These are phyloP conservation scores for Triticum turgidum DNA, from an alignment of 176 grass and related monocot species.

Conservation along the genomic window DNA sequence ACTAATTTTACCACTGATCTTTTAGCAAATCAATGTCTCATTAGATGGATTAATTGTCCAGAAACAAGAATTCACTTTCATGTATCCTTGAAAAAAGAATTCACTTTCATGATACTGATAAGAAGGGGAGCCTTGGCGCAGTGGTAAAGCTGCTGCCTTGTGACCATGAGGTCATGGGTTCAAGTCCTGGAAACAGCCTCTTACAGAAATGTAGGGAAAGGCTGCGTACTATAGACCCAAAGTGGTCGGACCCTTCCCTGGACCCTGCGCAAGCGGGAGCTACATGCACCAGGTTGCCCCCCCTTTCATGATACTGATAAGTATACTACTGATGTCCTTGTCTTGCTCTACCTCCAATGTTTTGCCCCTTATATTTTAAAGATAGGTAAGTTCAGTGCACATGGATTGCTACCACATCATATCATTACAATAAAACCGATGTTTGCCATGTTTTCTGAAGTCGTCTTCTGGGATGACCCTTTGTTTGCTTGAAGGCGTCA, in stretches of 20 bases:
- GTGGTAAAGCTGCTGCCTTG: no score
- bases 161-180: no score
- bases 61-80: not conserved
- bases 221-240: no score
- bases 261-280: no score
- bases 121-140: no score
- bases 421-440: not conserved
- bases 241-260: no score
- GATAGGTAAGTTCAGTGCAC: not conserved
- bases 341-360: not conserved
- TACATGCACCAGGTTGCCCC: no score
- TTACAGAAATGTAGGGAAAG: no score
- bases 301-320: not conserved
- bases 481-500: not conserved
- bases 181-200: no score
- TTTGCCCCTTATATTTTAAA: not conserved
- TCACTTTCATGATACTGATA: not conserved
- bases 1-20: not conserved
- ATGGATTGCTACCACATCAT: not conserved
- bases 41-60: constrained; percentile 1
- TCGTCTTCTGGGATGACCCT: not conserved
- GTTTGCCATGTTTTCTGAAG: not conserved
- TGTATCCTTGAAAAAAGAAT: not conserved
- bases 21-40: not conserved
- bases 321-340: not conserved